phyloP scores from a whole-genome alignment of 352 stramenopile genomes.

The Globisporangium paroecandrum region DNA sequence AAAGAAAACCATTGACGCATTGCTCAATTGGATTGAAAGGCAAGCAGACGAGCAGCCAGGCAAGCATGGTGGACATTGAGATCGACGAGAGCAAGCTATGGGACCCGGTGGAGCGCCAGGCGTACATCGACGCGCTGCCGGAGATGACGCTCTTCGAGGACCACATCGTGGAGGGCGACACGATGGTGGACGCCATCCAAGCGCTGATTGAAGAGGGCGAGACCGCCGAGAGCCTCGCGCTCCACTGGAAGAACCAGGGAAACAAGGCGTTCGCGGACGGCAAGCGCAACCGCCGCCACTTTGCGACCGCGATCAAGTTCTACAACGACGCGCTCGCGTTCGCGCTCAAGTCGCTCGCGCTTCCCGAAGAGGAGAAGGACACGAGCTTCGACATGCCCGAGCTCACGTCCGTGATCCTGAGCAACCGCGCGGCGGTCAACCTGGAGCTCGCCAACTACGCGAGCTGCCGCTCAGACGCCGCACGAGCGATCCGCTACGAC shows the following conservation, averaged over 20 bases:
- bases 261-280: constrained; percentile 82
- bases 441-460: constrained; percentile 86
- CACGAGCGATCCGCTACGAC: constrained; percentile 67
- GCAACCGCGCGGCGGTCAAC: constrained; percentile 79
- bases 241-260: constrained; percentile 88
- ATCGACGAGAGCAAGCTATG: constrained; percentile 86
- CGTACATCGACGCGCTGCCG: constrained; percentile 81
- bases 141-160: constrained; percentile 89
- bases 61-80: constrained; percentile 78
- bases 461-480: constrained; percentile 77
- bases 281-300: constrained; percentile 74
- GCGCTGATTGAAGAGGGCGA: constrained; percentile 85
- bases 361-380: constrained; percentile 60
- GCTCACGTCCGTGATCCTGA: constrained; percentile 73
- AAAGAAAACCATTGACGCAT: not conserved
- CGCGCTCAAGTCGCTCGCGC: constrained; percentile 67
- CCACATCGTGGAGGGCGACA: constrained; percentile 81
- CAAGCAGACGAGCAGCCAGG: not conserved
- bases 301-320: constrained; percentile 70
- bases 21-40: not conserved
- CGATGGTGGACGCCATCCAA: constrained; percentile 85
- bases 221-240: constrained; percentile 78
- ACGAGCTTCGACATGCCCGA: constrained; percentile 61
- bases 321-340: constrained; percentile 78
- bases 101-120: constrained; percentile 70